A percentile compares a stretch with the other conserved stretches of the same genome.
Evolutionary conservation across 2,329 filamentous ascomycete species (phyloP).

Genomic region (Fusarium sp.): DNA sequence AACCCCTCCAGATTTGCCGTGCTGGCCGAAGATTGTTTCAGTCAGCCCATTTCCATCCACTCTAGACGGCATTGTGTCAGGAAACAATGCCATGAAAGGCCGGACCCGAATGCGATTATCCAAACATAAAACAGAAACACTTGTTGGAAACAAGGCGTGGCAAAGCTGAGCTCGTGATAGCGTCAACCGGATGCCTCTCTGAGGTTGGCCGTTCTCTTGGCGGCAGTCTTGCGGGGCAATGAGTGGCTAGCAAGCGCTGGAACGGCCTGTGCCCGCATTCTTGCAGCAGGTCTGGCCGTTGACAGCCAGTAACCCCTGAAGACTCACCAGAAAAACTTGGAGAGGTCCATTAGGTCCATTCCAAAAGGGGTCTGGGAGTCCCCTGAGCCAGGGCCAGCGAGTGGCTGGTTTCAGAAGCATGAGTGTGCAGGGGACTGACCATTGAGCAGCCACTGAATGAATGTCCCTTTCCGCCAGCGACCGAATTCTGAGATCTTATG

Average conservation of each 20-base stretch:
- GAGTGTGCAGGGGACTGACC: slow-evolving; percentile 18
- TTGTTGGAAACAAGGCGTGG: slow-evolving; percentile 25
- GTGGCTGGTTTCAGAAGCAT: slow-evolving; percentile 50
- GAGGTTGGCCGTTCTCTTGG: slow-evolving; percentile 37
- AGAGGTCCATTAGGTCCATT: slow-evolving; percentile 9
- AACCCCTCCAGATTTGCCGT: slow-evolving; percentile 23
- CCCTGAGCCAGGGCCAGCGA: slow-evolving; percentile 37
- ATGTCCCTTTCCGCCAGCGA: slow-evolving; percentile 26
- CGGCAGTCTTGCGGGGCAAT: slow-evolving; percentile 41
- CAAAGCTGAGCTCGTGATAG: slow-evolving; percentile 27
- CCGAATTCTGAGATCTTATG: slow-evolving; percentile 45
- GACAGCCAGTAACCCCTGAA: slow-evolving; percentile 39
- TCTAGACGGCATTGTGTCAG: slow-evolving; percentile 32
- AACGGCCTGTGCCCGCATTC: slow-evolving; percentile 17
- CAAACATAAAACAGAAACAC: slow-evolving; percentile 41
- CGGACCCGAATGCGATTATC: slow-evolving; percentile 17
- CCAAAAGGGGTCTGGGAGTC: slow-evolving; percentile 31
- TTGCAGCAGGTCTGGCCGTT: slow-evolving; percentile 32
- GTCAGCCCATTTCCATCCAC: slow-evolving; percentile 39
- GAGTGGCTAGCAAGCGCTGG: slow-evolving; percentile 45
- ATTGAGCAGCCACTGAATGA: slow-evolving; percentile 42
- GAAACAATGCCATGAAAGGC: slow-evolving; percentile 27
- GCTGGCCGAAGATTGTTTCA: slow-evolving; percentile 34
- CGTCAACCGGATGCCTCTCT: slow-evolving; percentile 45
- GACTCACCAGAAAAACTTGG: slow-evolving; percentile 32